phyloP scores from a whole-genome alignment of 768 basidiomycete genomes.

The Boletus vinaceobasis region DNA sequence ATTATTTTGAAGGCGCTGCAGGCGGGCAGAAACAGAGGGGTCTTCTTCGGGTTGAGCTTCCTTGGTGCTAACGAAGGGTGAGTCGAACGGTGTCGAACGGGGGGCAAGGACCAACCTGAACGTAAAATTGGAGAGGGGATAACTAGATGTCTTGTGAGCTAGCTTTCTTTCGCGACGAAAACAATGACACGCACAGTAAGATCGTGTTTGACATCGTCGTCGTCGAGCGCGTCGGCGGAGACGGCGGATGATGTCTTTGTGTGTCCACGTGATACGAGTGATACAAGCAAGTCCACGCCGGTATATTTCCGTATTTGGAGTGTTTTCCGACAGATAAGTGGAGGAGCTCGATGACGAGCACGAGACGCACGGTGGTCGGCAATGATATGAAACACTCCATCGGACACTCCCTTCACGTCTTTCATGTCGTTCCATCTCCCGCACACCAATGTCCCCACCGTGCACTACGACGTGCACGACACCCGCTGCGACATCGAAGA shows the following conservation, averaged over 20 bases:
- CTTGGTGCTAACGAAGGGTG: conserved; percentile 64
- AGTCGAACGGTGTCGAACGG: conserved; percentile 5
- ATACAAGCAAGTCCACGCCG: background rate
- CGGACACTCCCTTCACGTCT: background rate
- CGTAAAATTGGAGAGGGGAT: conserved; percentile 87
- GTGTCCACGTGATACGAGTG: conserved; percentile 15
- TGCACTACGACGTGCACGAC: background rate
- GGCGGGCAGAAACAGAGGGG: conserved; percentile 89
- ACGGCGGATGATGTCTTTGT: background rate
- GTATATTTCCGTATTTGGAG: conserved; percentile 3
- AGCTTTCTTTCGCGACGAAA: background rate
- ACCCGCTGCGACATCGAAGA: background rate
- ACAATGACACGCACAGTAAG: conserved; percentile 37
- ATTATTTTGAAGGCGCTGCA: conserved; percentile 92
- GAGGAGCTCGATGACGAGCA: background rate
- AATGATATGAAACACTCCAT: background rate
- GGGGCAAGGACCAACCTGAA: conserved; percentile 57
- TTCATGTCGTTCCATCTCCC: conserved; percentile 9
- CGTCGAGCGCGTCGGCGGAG: conserved; percentile 15
- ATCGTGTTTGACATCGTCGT: conserved; percentile 52
- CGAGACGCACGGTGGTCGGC: background rate
- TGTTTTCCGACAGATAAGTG: background rate
- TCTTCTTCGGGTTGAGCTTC: conserved; percentile 98
- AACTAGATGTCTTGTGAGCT: conserved; percentile 39
- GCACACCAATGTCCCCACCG: background rate